Base-by-base conservation (phyloP, 371 early-diverging fungal species). In the Parasitella parasitica region DNA sequence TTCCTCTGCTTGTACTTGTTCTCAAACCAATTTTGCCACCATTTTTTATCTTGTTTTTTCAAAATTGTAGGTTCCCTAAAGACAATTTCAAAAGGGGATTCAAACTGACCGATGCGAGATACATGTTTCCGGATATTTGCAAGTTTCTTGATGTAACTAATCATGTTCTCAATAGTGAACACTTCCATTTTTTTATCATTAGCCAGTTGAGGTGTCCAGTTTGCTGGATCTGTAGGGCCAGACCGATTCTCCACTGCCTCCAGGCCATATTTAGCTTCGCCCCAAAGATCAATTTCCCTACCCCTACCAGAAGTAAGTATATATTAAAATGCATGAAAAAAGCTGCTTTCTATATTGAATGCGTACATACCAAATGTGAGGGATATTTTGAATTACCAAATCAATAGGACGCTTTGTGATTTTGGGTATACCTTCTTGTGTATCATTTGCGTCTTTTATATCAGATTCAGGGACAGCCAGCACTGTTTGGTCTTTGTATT, bases 301-400 rank as follows among this genome's bases (percentile, higher is more conserved):
- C 77, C 77, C 77, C 77, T 77, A 41, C 16, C 27, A 16, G 13
- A 18, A 27, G 6, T 46, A 27, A n/a, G n/a, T n/a, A n/a, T n/a
- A n/a, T n/a, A n/a, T n/a, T n/a, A n/a, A n/a, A n/a, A n/a, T n/a
- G n/a, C n/a, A n/a, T n/a, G n/a, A n/a, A n/a, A n/a, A n/a, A n/a
- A n/a, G n/a, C n/a, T n/a, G n/a, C n/a, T n/a, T n/a, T n/a, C n/a
- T n/a, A n/a, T n/a, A n/a, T n/a, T n/a, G n/a, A n/a, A n/a, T n/a
- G n/a, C n/a, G n/a, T 11, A 37, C 62, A 59, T 65, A 74, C 75
- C 78, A 78, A 22, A 75, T 72, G 50, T 75, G 75, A 43, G 75
- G 75, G 13, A 78, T 76, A 32, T 78, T 78, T 54, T 78, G 76
- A 39, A 78, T 78, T 7, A 78, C 70, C 54, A 78, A 67, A 54